Conservation (phyloP, 2,329 filamentous ascomycete species). For the Aspergillus fumigatus region DNA sequence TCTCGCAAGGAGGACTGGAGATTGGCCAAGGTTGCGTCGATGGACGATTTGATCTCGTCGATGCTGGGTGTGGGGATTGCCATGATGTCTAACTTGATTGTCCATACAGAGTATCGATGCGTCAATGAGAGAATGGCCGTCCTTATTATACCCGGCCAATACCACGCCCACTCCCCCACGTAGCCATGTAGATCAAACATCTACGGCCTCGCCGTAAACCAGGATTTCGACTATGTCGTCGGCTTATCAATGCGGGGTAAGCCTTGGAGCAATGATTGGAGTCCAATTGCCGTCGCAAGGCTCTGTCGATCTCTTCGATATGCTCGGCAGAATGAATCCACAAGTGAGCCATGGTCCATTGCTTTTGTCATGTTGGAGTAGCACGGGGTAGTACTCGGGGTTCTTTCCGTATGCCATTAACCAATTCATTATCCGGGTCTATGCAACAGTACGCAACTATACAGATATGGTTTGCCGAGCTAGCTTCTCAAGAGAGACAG, state of each 20-base stretch:
- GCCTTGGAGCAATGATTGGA: background rate
- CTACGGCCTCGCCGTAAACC: too few species aligned
- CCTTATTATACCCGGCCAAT: background rate
- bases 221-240: too few species aligned
- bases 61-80: conserved; percentile 8
- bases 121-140: background rate
- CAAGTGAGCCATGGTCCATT: too few species aligned
- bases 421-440: background rate
- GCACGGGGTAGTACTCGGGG: background rate
- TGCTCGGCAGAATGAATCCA: too few species aligned
- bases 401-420: conserved; percentile 18
- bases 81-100: conserved; percentile 10
- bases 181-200: background rate
- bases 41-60: conserved; percentile 19
- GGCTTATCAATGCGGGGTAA: background rate
- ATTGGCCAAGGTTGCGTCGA: conserved; percentile 16
- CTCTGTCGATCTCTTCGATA: too few species aligned
- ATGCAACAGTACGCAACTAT: conserved; percentile 1
- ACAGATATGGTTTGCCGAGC: conserved; percentile 7
- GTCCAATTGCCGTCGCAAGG: too few species aligned
- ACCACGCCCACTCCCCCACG: too few species aligned
- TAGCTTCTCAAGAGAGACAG: background rate
- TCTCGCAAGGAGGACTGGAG: conserved; percentile 19
- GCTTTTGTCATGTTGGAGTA: too few species aligned
- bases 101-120: background rate